Base-by-base conservation (phyloP, 352 stramenopile genomes). In the Pythium dissotocum region DNA sequence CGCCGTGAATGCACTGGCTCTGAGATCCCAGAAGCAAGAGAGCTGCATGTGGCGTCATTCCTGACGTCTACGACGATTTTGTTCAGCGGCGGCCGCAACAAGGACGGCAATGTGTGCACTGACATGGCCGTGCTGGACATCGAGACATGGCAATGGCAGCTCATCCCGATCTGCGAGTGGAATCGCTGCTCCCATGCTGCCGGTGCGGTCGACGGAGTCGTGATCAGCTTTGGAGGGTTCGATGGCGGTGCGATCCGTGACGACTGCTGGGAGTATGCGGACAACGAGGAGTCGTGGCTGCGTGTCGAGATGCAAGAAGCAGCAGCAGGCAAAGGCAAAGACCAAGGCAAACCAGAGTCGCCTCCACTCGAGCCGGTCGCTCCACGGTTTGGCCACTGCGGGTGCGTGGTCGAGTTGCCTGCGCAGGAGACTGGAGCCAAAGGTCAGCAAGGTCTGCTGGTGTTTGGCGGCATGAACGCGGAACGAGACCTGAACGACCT, bases 161-260 rank as follows among this genome's bases (percentile, higher is more conserved):
- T 86, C 14, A 68, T 87, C 4, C 76, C 75, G 12, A 79, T 88
- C 38, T 83, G 78, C 48, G 79, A 80, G 32, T 89, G 79, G 77
- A 83, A 82, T 35, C 72, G 79, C 12, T 91, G 80, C 52, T 79
- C 80, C 1, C 70, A 89, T 36, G 70, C 55, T 14, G 71, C 77
- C 30, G 80, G 63, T 0, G 33, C 67, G 13, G 33, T 89, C 0
- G 38, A 78, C 16, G 63, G 67, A 0, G 49, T 65, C 1, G 42
- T 89, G 8, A 60, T 85, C 21, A 86, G 76, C 61, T 85, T 89
- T 65, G 82, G 79, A 0, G 82, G 82, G 1, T 90, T 80, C 53
- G 72, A 90, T 46, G 82, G 82, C 52, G 42, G 66, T 7, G 63
- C 58, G 8, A 82, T 90, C n/a, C 72, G 76, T 0, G 63, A 63